Conservation (phyloP, 192 early-diverging fungal genomes). For the Gryganskiella cystojenkinii region DNA sequence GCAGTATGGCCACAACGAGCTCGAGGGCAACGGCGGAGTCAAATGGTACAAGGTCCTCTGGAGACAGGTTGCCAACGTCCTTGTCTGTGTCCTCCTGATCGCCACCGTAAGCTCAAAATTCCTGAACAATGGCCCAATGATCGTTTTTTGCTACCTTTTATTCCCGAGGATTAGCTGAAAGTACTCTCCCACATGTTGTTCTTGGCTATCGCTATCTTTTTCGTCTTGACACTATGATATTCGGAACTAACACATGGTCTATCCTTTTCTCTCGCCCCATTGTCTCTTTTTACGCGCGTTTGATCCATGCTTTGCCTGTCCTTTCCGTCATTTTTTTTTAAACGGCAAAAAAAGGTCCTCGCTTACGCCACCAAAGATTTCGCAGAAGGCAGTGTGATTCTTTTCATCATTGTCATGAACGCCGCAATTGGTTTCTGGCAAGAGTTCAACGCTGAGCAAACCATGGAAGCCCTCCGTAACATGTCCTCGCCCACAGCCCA, state of each 20-base stretch:
- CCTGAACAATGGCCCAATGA: too few species aligned
- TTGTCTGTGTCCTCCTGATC: constrained; percentile 71
- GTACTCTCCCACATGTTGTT: too few species aligned
- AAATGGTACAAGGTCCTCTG: constrained; percentile 67
- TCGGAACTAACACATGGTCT: neutral
- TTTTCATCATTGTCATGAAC: constrained; percentile 84
- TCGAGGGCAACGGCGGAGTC: constrained; percentile 72
- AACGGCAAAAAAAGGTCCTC: too few species aligned
- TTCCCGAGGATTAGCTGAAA: too few species aligned
- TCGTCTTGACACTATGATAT: too few species aligned
- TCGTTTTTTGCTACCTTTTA: too few species aligned
- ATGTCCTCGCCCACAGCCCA: constrained; percentile 87
- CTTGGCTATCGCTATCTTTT: too few species aligned
- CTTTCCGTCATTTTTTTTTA: neutral
- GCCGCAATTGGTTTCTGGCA: constrained; percentile 89
- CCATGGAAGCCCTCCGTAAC: constrained; percentile 91
- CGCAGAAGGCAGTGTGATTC: constrained; percentile 78
- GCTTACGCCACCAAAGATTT: constrained; percentile 74
- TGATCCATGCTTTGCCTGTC: too few species aligned
- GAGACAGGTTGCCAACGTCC: constrained; percentile 72
- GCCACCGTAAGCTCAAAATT: constrained; percentile 54
- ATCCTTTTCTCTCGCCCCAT: too few species aligned
- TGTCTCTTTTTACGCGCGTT: neutral
- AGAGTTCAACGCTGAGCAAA: constrained; percentile 92
- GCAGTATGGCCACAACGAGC: constrained; percentile 67